Conservation (phyloP, 805 yeast species). For the Blastobotrys muscicola region DNA sequence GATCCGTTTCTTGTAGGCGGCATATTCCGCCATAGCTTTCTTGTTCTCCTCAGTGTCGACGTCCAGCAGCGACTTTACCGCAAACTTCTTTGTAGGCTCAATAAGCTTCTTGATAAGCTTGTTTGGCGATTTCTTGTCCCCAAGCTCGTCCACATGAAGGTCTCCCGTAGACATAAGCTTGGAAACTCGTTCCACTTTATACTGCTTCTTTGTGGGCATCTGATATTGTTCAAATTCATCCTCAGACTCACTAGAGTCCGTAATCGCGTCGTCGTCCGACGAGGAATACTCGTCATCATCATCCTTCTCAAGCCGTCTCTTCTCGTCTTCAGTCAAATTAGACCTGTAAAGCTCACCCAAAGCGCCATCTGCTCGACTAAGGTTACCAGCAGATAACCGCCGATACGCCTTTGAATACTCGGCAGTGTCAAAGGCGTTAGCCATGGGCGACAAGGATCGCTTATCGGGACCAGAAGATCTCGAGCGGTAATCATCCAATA, state of each 20-base stretch:
- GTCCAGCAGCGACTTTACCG: constrained; percentile 16
- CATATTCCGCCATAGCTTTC: constrained; percentile 40
- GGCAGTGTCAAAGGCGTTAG: background rate
- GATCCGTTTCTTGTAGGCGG: constrained; percentile 47
- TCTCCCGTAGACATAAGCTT: background rate
- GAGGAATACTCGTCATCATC: constrained; percentile 10
- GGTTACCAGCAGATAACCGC: constrained; percentile 3
- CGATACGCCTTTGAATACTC: constrained; percentile 6
- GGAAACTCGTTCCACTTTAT: background rate
- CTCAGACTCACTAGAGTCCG: constrained; percentile 45
- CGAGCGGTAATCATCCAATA: background rate
- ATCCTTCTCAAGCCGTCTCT: constrained; percentile 5
- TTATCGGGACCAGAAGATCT: background rate
- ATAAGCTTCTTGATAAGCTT: constrained; percentile 40
- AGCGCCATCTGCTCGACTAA: constrained; percentile 7
- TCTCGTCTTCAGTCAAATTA: background rate
- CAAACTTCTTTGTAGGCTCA: constrained; percentile 20
- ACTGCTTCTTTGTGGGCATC: background rate
- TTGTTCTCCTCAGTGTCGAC: constrained; percentile 13
- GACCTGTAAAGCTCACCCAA: constrained; percentile 6
- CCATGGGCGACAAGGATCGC: background rate
- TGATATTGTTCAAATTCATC: constrained; percentile 8
- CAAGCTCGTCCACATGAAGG: background rate
- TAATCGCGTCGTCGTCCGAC: constrained; percentile 33
- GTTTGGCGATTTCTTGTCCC: constrained; percentile 11